A percentile compares a stretch with the other conserved stretches of the same genome.
These are phyloP conservation scores for Cyberlindnera galapagoensis DNA, from an alignment of 805 yeast species.

Conservation along the genomic window DNA sequence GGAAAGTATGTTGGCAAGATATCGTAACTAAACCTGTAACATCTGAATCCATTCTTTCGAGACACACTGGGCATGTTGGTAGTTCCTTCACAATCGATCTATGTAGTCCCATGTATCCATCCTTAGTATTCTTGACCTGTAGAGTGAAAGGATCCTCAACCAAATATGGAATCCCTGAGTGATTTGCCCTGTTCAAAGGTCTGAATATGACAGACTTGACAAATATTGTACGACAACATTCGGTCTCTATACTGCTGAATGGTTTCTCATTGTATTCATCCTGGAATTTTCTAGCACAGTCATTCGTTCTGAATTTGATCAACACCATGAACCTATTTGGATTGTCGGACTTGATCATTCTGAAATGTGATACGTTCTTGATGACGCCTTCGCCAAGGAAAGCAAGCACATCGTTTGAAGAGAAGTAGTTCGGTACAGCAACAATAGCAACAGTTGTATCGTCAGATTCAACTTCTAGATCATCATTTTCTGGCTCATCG, in stretches of 20 bases:
- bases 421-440: conserved; percentile 84
- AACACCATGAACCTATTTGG: conserved; percentile 71
- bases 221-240: conserved; percentile 69
- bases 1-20: conserved; percentile 91
- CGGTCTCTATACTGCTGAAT: conserved; percentile 87
- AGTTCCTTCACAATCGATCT: conserved; percentile 44
- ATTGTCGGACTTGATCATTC: conserved; percentile 60
- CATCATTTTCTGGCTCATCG: conserved; percentile 23
- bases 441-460: conserved; percentile 69
- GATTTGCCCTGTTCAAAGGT: conserved; percentile 17
- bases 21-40: conserved; percentile 79
- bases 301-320: conserved; percentile 58
- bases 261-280: conserved; percentile 60
- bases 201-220: conserved; percentile 37
- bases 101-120: conserved; percentile 9
- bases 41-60: conserved; percentile 79
- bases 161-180: conserved; percentile 54
- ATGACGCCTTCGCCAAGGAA: conserved; percentile 63
- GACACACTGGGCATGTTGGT: conserved; percentile 90
- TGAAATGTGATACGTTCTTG: conserved; percentile 56
- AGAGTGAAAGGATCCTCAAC: conserved; percentile 68
- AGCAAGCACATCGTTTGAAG: conserved; percentile 77
- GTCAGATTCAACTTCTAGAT: conserved; percentile 37
- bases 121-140: conserved; percentile 12
- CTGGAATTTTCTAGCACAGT: conserved; percentile 58